These are phyloP conservation scores for Isatis lusitanica DNA, from an alignment of 441 rosid genomes.

Conservation along the genomic window DNA sequence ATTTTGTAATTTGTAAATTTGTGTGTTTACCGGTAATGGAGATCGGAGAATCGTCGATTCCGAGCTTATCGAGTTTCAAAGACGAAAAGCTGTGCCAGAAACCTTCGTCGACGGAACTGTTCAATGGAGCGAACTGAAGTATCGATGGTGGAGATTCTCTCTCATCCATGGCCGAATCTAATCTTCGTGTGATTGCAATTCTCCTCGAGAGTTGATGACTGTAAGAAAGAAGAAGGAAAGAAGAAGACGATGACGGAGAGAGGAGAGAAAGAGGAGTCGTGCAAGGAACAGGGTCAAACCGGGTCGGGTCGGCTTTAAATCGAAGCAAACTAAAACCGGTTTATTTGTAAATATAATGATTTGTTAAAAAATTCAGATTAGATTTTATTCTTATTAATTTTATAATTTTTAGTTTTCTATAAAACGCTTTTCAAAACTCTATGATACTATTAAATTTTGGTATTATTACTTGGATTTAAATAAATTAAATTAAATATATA, in stretches of 20 bases:
- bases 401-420: no score
- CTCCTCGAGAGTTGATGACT: slow-evolving; percentile 9
- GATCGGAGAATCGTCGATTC: slow-evolving; percentile 91
- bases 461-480: no score
- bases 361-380: no score
- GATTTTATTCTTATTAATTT: no score
- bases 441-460: no score
- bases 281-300: slow-evolving; percentile 23
- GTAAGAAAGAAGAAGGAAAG: neutral
- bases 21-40: slow-evolving; percentile 59
- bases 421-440: no score
- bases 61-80: slow-evolving; percentile 77
- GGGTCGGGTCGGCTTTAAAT: slow-evolving; percentile 7
- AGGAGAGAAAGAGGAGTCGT: slow-evolving; percentile 23
- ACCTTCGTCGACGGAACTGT: slow-evolving; percentile 84
- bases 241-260: slow-evolving; percentile 28
- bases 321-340: slow-evolving; percentile 4
- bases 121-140: slow-evolving; percentile 76
- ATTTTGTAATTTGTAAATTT: neutral
- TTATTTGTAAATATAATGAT: neutral
- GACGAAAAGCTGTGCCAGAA: slow-evolving; percentile 92
- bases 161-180: slow-evolving; percentile 29
- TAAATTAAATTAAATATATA: no score
- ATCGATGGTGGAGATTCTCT: slow-evolving; percentile 34
- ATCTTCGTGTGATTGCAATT: neutral